These are phyloP conservation scores for Anthostomella pinea DNA, from an alignment of 2,329 filamentous ascomycete genomes.

Conservation along the genomic window DNA sequence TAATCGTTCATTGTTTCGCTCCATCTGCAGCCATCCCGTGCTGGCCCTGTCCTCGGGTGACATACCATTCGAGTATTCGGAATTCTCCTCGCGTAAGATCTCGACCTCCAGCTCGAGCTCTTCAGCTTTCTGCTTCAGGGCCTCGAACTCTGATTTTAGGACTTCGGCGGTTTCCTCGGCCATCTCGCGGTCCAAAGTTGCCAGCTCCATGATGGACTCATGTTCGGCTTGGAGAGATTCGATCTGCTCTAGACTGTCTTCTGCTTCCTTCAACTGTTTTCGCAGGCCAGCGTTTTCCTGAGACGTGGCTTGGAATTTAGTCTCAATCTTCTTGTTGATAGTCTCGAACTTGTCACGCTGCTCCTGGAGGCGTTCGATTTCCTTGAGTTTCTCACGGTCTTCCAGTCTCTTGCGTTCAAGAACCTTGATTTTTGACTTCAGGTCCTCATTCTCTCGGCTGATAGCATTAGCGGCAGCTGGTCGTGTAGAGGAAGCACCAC, in stretches of 20 bases:
- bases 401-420: conserved; percentile 85
- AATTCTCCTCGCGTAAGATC: conserved; percentile 81
- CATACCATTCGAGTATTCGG: conserved; percentile 79
- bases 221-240: conserved; percentile 78
- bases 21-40: conserved; percentile 86
- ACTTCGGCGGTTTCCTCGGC: conserved; percentile 89
- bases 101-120: conserved; percentile 88
- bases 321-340: conserved; percentile 87
- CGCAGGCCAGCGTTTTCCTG: conserved; percentile 75
- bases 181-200: conserved; percentile 89
- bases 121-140: conserved; percentile 71
- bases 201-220: conserved; percentile 81
- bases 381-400: conserved; percentile 80
- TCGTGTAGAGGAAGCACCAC: conserved; percentile 31
- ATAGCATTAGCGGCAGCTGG: conserved; percentile 48
- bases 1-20: conserved; percentile 83
- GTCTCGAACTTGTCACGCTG: conserved; percentile 76
- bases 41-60: conserved; percentile 82
- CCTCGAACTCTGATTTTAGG: conserved; percentile 75
- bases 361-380: conserved; percentile 69
- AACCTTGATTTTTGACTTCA: conserved; percentile 82
- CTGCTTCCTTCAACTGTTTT: conserved; percentile 73
- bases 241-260: conserved; percentile 65
- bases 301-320: conserved; percentile 82
- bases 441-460: conserved; percentile 73